Evolutionary conservation across 148 eudicot species (phyloP).

Genomic region (Polygonum aviculare): DNA sequence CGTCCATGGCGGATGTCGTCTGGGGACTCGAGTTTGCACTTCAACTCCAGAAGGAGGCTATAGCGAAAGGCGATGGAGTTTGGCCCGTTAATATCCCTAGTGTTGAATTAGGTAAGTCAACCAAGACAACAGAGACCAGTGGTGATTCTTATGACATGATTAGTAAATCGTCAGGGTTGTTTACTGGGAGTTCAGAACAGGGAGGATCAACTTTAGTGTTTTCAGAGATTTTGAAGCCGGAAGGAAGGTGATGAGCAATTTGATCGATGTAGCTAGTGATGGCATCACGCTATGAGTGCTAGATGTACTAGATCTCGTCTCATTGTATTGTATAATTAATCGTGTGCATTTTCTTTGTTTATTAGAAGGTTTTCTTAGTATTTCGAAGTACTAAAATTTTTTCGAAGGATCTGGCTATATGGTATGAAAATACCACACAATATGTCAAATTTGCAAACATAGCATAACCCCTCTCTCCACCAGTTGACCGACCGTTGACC

Average conservation of each 20-base stretch:
- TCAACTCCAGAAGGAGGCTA: conserved; percentile 46
- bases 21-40: conserved; percentile 85
- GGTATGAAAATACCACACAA: too few relatives aligned
- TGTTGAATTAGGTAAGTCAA: neutral
- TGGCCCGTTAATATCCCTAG: neutral
- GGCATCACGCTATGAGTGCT: neutral
- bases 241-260: neutral
- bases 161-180: neutral
- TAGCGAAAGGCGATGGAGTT: neutral
- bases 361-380: too few relatives aligned
- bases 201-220: neutral
- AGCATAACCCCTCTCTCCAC: too few relatives aligned
- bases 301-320: too few relatives aligned
- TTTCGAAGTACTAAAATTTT: too few relatives aligned
- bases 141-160: neutral
- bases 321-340: too few relatives aligned
- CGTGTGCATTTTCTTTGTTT: too few relatives aligned
- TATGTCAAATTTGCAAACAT: too few relatives aligned
- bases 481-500: too few relatives aligned
- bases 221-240: neutral
- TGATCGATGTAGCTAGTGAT: neutral
- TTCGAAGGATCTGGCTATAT: too few relatives aligned
- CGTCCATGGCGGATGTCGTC: conserved; percentile 85
- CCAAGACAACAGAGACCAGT: too few relatives aligned
- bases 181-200: neutral